Conservation (phyloP, 176 grass and related monocot species). For the Phragmites australis region DNA sequence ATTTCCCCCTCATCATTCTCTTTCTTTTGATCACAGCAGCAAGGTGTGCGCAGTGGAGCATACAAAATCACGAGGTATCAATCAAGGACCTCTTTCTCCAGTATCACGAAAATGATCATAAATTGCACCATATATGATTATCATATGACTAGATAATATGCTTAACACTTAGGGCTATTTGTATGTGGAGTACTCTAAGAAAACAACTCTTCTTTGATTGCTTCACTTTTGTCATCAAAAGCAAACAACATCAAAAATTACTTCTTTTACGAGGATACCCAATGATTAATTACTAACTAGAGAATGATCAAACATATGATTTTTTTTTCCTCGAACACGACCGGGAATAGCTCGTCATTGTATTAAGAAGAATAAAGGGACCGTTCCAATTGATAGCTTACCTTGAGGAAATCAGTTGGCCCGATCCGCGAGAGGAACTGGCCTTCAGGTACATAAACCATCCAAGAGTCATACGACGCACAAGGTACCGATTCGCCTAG, state of each 20-base stretch:
- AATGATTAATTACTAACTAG: neutral
- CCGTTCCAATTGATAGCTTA: too few species aligned
- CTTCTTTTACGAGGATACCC: neutral
- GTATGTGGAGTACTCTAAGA: neutral
- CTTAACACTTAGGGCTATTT: neutral
- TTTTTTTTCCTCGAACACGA: too few species aligned
- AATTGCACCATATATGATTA: neutral
- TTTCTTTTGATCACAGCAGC: neutral
- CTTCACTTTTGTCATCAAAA: neutral
- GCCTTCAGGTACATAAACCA: constrained; percentile 95
- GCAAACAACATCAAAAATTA: neutral
- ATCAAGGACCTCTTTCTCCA: neutral
- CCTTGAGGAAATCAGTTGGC: constrained; percentile 90
- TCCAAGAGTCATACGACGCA: constrained; percentile 89
- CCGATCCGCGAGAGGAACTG: constrained; percentile 85
- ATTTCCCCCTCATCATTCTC: neutral
- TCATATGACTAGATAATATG: neutral
- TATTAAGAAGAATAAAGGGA: too few species aligned
- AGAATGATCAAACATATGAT: neutral
- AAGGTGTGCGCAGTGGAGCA: neutral
- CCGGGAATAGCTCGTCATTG: too few species aligned
- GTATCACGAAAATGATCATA: neutral
- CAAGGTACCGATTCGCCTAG: constrained; percentile 72
- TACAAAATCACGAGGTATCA: neutral
- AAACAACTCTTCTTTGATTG: neutral